phyloP scores from a whole-genome alignment of 495 filamentous ascomycete species.

The Penicillium paradoxum region DNA sequence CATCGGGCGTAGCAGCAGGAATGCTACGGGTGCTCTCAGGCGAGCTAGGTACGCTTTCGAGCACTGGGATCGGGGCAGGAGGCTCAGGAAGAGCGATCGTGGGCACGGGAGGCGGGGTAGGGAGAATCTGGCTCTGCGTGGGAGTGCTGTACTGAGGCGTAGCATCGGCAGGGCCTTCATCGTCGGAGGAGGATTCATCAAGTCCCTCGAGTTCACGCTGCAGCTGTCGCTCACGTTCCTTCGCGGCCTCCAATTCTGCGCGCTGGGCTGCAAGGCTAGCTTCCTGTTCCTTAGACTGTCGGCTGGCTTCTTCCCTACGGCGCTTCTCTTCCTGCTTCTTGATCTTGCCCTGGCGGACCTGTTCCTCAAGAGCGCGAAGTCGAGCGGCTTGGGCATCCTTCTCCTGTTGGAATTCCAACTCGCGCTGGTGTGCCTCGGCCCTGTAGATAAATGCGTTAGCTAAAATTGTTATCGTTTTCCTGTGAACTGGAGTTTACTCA shows the following conservation, averaged over 20 bases:
- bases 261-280: slow-evolving; percentile 75
- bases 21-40: slow-evolving; percentile 26
- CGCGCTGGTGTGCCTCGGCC: slow-evolving; percentile 67
- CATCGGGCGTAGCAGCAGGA: slow-evolving; percentile 25
- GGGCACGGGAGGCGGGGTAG: slow-evolving; percentile 31
- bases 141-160: slow-evolving; percentile 82
- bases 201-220: slow-evolving; percentile 81
- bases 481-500: slow-evolving; percentile 48
- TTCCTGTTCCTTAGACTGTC: slow-evolving; percentile 86
- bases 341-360: slow-evolving; percentile 90
- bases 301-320: slow-evolving; percentile 79
- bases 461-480: slow-evolving; percentile 12
- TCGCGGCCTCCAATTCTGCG: slow-evolving; percentile 87
- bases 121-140: slow-evolving; percentile 57
- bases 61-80: slow-evolving; percentile 40
- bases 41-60: slow-evolving; percentile 24
- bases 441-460: slow-evolving; percentile 51
- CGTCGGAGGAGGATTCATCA: slow-evolving; percentile 78
- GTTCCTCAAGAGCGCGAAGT: slow-evolving; percentile 84
- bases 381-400: slow-evolving; percentile 77
- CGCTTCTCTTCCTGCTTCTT: slow-evolving; percentile 95
- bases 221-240: slow-evolving; percentile 80
- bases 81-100: slow-evolving; percentile 25
- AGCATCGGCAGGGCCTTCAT: slow-evolving; percentile 75
- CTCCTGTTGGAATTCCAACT: slow-evolving; percentile 73